These are phyloP conservation scores for Bryoerythrophyllum caledonicum DNA, from an alignment of 225 moss, liverwort and hornwort species.

Conservation along the genomic window DNA sequence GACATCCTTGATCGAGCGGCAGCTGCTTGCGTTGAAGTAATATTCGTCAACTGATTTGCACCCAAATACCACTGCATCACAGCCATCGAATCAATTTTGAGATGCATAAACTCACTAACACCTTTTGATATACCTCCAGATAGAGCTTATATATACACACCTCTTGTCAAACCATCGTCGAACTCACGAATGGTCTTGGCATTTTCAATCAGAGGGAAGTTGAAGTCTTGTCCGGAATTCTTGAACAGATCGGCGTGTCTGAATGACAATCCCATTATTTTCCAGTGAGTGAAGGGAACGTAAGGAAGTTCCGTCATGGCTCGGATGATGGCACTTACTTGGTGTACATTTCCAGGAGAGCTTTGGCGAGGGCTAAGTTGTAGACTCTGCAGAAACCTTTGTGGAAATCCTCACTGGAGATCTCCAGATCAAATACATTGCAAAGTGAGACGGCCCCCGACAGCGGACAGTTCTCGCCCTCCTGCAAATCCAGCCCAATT, in stretches of 20 bases:
- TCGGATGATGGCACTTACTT: constrained; percentile 44
- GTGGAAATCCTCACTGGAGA: constrained; percentile 70
- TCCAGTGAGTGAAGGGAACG: constrained; percentile 1
- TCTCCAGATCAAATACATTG: constrained; percentile 85
- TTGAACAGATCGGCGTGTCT: constrained; percentile 78
- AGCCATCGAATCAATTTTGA: not conserved
- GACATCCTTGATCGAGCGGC: constrained; percentile 75
- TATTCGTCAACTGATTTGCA: constrained; percentile 88
- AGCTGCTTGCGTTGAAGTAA: constrained; percentile 77
- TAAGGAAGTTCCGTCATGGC: not conserved
- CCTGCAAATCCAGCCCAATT: constrained; percentile 49
- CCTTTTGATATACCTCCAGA: not conserved
- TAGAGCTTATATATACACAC: constrained; percentile 26
- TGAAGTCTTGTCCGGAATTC: constrained; percentile 64
- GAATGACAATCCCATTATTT: not conserved
- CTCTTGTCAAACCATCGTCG: constrained; percentile 91
- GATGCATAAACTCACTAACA: not conserved
- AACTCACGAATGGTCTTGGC: constrained; percentile 78
- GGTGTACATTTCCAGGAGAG: constrained; percentile 53
- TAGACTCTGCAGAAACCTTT: constrained; percentile 88
- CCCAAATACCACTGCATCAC: constrained; percentile 77
- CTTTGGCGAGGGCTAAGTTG: constrained; percentile 62
- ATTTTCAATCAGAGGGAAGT: constrained; percentile 58
- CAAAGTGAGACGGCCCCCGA: constrained; percentile 87
- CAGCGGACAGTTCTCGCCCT: constrained; percentile 71